A percentile compares a stretch with the other conserved stretches of the same genome.
These are phyloP conservation scores for Fusarium annulatum DNA, from an alignment of 2,329 filamentous ascomycete genomes.

Conservation along the genomic window DNA sequence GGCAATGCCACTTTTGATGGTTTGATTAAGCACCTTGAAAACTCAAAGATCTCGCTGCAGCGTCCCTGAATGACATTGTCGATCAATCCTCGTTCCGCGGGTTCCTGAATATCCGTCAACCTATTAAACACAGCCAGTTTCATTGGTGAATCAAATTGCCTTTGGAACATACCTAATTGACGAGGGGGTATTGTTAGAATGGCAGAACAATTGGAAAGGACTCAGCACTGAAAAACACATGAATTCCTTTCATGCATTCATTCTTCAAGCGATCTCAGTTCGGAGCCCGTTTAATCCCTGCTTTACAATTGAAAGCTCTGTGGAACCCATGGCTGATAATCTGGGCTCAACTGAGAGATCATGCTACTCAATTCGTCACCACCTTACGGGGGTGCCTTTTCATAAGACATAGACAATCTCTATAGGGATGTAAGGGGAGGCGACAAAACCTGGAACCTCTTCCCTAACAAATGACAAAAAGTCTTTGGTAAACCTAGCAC, in stretches of 20 bases:
- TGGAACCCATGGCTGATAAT: not conserved
- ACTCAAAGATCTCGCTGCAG: conserved; percentile 19
- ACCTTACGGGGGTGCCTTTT: not conserved
- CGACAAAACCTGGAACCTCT: not conserved
- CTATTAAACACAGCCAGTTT: not conserved
- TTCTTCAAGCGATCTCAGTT: not conserved
- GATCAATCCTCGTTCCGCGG: conserved; percentile 6
- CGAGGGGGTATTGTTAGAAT: not conserved
- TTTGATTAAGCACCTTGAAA: not conserved
- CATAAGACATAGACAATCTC: not conserved
- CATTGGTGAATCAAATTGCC: not conserved
- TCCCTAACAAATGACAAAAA: not conserved
- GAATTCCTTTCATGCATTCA: not conserved
- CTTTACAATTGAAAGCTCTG: not conserved
- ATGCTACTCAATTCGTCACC: not conserved
- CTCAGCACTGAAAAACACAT: not conserved
- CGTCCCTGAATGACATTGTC: conserved; percentile 18
- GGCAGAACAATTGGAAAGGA: not conserved
- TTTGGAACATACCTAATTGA: not conserved
- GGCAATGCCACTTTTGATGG: not conserved
- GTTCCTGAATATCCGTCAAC: conserved; percentile 4
- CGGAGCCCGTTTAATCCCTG: not conserved
- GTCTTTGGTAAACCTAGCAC: not conserved
- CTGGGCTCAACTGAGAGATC: not conserved
- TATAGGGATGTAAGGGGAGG: not conserved